A percentile compares a stretch with the other conserved stretches of the same genome.
Conservation (phyloP, 164 flowering plant genomes). For the Liriodendron chinense region DNA sequence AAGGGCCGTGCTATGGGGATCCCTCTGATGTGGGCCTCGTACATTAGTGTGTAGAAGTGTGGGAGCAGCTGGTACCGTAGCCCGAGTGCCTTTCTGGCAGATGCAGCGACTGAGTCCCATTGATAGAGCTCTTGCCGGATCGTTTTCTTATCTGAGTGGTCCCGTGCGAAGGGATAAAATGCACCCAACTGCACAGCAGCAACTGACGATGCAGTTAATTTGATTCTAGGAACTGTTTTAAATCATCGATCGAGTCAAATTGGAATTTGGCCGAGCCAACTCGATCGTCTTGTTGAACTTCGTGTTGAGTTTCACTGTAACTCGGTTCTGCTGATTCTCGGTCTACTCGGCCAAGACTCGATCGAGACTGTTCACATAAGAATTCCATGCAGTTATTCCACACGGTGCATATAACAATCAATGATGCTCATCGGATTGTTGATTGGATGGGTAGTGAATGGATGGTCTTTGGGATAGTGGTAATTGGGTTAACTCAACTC, state of each 20-base stretch:
- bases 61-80: conserved; percentile 53
- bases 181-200: conserved; percentile 62
- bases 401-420: too few species aligned
- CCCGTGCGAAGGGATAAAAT: conserved; percentile 78
- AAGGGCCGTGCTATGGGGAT: conserved; percentile 69
- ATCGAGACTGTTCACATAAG: too few species aligned
- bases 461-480: too few species aligned
- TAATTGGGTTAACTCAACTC: too few species aligned
- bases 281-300: background rate
- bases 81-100: conserved; percentile 46
- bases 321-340: too few species aligned
- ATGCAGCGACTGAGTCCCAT: conserved; percentile 66
- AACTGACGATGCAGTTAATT: background rate
- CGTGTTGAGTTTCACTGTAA: too few species aligned
- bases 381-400: too few species aligned
- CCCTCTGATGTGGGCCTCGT: conserved; percentile 58
- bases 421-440: too few species aligned
- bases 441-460: too few species aligned
- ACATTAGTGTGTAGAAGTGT: conserved; percentile 67
- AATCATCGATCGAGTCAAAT: background rate
- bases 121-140: conserved; percentile 71
- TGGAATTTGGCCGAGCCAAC: background rate
- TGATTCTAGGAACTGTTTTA: too few species aligned
- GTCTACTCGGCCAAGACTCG: too few species aligned
- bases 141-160: conserved; percentile 45